Evolutionary conservation across 345 rosid genomes (phyloP).

Genomic region (Brassica cretica): DNA sequence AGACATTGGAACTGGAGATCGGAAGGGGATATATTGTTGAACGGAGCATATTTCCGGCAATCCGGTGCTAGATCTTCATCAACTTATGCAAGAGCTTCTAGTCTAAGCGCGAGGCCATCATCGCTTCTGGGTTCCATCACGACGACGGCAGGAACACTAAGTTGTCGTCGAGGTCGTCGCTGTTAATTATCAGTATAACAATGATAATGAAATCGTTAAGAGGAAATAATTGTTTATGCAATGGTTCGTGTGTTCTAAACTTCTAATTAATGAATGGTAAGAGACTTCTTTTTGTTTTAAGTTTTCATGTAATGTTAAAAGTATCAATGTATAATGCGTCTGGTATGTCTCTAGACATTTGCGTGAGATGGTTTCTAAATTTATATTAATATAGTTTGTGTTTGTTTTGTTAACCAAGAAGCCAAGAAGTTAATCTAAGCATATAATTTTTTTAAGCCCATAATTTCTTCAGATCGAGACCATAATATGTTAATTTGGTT

Average conservation of each 20-base stretch:
- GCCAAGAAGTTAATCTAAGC: neutral
- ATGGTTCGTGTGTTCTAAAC: constrained; percentile 17
- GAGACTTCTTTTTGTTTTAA: neutral
- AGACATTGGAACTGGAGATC: constrained; percentile 76
- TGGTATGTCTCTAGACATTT: constrained; percentile 33
- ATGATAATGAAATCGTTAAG: constrained; percentile 1
- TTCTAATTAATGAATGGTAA: constrained; percentile 1
- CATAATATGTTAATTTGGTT: neutral
- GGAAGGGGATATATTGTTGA: constrained; percentile 66
- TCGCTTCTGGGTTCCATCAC: constrained; percentile 64
- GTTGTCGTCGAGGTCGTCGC: constrained; percentile 55
- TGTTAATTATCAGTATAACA: constrained; percentile 39
- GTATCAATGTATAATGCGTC: constrained; percentile 33
- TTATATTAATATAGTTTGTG: neutral
- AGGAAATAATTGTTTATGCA: constrained; percentile 16
- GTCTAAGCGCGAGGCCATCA: constrained; percentile 73
- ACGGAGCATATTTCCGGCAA: constrained; percentile 68
- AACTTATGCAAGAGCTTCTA: constrained; percentile 64
- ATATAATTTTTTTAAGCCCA: too few relatives aligned
- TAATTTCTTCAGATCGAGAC: neutral
- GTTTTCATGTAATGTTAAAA: neutral
- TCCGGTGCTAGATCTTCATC: constrained; percentile 59
- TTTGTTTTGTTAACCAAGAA: neutral
- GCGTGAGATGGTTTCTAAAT: constrained; percentile 21
- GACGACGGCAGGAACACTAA: constrained; percentile 56